A percentile compares a stretch with the other conserved stretches of the same genome.
Evolutionary conservation across 768 basidiomycete genomes (phyloP).

Genomic region (Phlegmacium glaucopus): DNA sequence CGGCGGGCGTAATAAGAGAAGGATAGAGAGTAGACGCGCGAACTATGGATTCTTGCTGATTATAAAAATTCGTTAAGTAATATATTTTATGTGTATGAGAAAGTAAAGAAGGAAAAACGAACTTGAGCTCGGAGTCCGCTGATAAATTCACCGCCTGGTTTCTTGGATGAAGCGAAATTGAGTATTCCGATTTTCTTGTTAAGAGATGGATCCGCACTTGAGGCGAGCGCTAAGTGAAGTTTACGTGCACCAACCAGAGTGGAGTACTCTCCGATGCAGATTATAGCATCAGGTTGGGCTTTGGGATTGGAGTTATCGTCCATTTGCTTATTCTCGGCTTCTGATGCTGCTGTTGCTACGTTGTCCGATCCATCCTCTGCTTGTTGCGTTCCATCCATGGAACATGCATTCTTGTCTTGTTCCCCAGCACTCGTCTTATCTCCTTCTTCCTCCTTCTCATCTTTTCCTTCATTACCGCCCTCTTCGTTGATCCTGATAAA

Average conservation of each 20-base stretch:
- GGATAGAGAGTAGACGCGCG: constrained; percentile 71
- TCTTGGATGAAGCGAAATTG: constrained; percentile 73
- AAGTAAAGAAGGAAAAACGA: neutral
- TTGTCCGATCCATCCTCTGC: constrained; percentile 1
- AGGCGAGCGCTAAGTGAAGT: constrained; percentile 7
- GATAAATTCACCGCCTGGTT: constrained; percentile 74
- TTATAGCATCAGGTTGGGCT: constrained; percentile 4
- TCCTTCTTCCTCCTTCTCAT: neutral
- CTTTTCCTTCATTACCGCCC: too few relatives aligned
- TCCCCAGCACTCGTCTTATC: neutral
- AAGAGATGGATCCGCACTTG: neutral
- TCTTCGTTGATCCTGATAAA: too few relatives aligned
- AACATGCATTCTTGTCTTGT: neutral
- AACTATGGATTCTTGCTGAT: constrained; percentile 65
- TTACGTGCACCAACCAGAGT: constrained; percentile 21
- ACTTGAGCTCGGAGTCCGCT: constrained; percentile 67
- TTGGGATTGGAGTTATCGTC: neutral
- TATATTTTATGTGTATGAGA: neutral
- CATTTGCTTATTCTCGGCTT: neutral
- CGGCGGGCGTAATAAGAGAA: constrained; percentile 51
- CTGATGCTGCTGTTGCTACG: neutral
- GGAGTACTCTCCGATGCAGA: constrained; percentile 21
- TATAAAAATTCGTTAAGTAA: neutral
- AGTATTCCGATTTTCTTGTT: constrained; percentile 42
- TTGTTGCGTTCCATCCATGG: too few relatives aligned